These are phyloP conservation scores for Naganishia antarctica DNA, from an alignment of 768 basidiomycete species.

Conservation along the genomic window DNA sequence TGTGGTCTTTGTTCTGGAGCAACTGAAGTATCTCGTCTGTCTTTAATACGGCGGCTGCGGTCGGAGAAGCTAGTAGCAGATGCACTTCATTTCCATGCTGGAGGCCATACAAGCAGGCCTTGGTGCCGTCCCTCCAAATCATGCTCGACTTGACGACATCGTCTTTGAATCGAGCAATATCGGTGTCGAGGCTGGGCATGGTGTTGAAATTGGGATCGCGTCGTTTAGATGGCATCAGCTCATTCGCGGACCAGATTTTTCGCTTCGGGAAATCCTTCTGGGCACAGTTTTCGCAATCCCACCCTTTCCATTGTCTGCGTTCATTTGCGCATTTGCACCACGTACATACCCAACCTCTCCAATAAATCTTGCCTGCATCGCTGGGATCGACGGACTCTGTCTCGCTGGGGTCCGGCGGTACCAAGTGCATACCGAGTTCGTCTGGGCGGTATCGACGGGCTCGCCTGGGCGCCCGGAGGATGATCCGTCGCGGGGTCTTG, in stretches of 20 bases:
- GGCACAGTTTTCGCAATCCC: slow-evolving; percentile 43
- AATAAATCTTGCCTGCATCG: slow-evolving; percentile 35
- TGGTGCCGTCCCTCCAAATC: slow-evolving; percentile 34
- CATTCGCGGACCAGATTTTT: slow-evolving; percentile 28
- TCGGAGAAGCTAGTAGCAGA: slow-evolving; percentile 31
- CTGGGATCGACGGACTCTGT: slow-evolving; percentile 5
- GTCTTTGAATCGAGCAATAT: slow-evolving; percentile 27
- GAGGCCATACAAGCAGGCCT: slow-evolving; percentile 33
- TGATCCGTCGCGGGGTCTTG: slow-evolving; percentile 14
- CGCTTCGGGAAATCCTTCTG: slow-evolving; percentile 19
- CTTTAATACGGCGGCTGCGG: not conserved
- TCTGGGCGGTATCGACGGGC: slow-evolving; percentile 31
- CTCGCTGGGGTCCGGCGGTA: slow-evolving; percentile 29
- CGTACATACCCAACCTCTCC: slow-evolving; percentile 41
- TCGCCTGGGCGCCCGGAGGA: slow-evolving; percentile 14
- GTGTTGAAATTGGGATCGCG: slow-evolving; percentile 28
- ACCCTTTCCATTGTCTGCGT: slow-evolving; percentile 37
- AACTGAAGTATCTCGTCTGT: slow-evolving; percentile 25
- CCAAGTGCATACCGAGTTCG: slow-evolving; percentile 32
- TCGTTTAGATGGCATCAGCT: not conserved
- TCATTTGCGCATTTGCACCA: slow-evolving; percentile 41
- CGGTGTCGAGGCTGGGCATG: slow-evolving; percentile 33
- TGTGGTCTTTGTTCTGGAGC: slow-evolving; percentile 25
- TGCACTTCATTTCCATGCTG: slow-evolving; percentile 30
- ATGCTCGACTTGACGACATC: slow-evolving; percentile 15